A percentile compares a stretch with the other conserved stretches of the same genome.
Conservation (phyloP, 1,284 basidiomycete genomes). For the Athelia sp. region DNA sequence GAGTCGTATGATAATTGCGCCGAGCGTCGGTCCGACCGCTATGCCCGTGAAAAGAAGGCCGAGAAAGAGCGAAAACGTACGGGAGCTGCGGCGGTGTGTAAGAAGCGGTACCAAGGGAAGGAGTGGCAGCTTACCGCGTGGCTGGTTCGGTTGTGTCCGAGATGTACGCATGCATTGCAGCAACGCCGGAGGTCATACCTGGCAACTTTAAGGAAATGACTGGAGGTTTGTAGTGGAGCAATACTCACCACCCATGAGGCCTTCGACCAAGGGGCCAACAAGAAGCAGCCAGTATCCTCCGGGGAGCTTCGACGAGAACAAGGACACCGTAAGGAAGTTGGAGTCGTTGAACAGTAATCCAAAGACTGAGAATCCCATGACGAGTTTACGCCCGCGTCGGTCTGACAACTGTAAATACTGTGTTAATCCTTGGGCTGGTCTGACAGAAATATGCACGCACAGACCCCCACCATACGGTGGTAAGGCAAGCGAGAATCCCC, state of each 20-base stretch:
- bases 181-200: too few species aligned
- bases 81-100: conserved; percentile 34
- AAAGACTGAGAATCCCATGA: conserved; percentile 59
- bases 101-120: too few species aligned
- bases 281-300: conserved; percentile 85
- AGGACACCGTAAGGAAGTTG: conserved; percentile 62
- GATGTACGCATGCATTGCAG: conserved; percentile 50
- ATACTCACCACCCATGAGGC: conserved; percentile 66
- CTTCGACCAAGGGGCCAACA: conserved; percentile 70
- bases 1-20: conserved; percentile 55
- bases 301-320: conserved; percentile 55
- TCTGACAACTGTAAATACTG: conserved; percentile 60
- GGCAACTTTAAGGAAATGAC: too few species aligned
- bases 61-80: conserved; percentile 55
- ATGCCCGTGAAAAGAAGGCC: conserved; percentile 68
- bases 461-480: conserved; percentile 83
- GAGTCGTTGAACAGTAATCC: conserved; percentile 66
- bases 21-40: conserved; percentile 70
- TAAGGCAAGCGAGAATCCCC: conserved; percentile 73
- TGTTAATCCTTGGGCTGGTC: background rate
- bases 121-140: conserved; percentile 29
- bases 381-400: conserved; percentile 64
- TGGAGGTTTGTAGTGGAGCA: background rate
- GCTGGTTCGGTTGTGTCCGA: conserved; percentile 51
- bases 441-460: conserved; percentile 31